A percentile compares a stretch with the other conserved stretches of the same genome.
phyloP scores from a whole-genome alignment of 1,284 basidiomycete species.

The Sparassis latifolia region DNA sequence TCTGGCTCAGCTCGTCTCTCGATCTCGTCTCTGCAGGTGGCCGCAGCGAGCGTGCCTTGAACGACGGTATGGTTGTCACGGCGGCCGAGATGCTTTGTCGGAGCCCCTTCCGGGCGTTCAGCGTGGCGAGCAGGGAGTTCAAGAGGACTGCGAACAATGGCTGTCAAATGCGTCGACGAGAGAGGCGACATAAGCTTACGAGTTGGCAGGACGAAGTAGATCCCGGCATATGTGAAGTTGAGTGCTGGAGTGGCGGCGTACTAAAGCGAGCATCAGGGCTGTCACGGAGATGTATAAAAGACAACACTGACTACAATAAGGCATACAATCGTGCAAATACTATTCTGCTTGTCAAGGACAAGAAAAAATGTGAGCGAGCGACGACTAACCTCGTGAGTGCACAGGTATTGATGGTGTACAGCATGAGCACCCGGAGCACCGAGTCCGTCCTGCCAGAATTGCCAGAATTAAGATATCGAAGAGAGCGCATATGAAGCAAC shows the following conservation, averaged over 20 bases:
- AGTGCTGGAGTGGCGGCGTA: background rate
- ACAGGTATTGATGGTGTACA: background rate
- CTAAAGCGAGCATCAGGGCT: background rate
- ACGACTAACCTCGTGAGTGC: background rate
- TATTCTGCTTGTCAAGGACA: background rate
- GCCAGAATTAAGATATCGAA: background rate
- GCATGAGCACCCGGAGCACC: background rate
- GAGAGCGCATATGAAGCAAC: background rate
- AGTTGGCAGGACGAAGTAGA: background rate
- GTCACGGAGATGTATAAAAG: background rate
- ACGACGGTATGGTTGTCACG: background rate
- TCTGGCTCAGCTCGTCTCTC: too few species aligned
- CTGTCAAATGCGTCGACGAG: background rate
- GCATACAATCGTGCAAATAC: background rate
- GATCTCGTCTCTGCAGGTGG: background rate
- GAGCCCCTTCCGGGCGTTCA: background rate
- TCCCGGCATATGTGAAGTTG: background rate
- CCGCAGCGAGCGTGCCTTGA: background rate
- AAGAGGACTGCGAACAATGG: background rate
- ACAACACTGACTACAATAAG: background rate
- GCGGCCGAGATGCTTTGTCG: background rate
- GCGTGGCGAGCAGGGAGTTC: background rate
- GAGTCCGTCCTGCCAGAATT: background rate
- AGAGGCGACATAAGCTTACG: background rate
- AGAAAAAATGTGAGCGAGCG: background rate